Evolutionary conservation across 352 stramenopile species (phyloP).

Genomic region (Blastocystis sp.): DNA sequence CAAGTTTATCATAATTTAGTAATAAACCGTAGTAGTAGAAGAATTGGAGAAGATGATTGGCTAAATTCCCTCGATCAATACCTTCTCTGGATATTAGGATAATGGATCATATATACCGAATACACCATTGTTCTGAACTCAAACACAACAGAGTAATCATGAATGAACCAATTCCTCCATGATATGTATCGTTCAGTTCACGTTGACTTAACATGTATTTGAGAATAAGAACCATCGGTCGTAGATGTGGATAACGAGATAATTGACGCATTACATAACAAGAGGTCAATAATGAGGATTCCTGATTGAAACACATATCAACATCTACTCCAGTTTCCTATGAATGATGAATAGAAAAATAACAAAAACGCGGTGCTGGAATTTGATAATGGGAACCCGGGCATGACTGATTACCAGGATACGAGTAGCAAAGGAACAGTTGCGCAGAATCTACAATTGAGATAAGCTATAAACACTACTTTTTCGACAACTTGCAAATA

Average conservation of each 20-base stretch:
- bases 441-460: not conserved
- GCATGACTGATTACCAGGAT: constrained; percentile 36
- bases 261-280: constrained; percentile 47
- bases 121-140: constrained; percentile 45
- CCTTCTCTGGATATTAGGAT: not conserved
- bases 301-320: constrained; percentile 59
- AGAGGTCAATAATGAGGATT: constrained; percentile 45
- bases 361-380: constrained; percentile 11
- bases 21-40: constrained; percentile 52
- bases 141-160: constrained; percentile 46
- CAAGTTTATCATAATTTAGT: constrained; percentile 51
- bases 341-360: not conserved
- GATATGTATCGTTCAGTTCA: constrained; percentile 58
- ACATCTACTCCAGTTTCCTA: constrained; percentile 53
- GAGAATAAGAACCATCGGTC: not conserved
- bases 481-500: constrained; percentile 44
- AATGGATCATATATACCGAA: not conserved
- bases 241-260: constrained; percentile 42
- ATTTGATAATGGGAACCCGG: constrained; percentile 49
- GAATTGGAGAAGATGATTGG: constrained; percentile 46
- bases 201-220: constrained; percentile 56
- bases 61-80: constrained; percentile 37
- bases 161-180: constrained; percentile 56
- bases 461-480: not conserved
- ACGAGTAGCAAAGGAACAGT: not conserved